Base-by-base conservation (phyloP, 805 yeast species). In the Suhomyces xylopsoci region DNA sequence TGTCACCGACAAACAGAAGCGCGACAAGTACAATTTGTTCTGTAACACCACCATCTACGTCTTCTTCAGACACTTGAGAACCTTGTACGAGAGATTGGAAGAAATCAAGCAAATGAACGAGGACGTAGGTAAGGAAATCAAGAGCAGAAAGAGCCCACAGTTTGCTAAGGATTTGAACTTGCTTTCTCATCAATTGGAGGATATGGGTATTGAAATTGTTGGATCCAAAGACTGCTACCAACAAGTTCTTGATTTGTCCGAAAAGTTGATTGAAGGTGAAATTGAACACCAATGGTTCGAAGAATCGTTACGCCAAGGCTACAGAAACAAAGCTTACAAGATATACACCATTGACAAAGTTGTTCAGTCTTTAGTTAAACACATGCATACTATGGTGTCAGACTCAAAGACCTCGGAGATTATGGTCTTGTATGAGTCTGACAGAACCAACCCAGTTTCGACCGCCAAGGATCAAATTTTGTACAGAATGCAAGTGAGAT, bases 201-300 rank as follows among this genome's bases (percentile, higher is more conserved):
- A 90, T 49, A 77, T 87, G 83, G 93, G 93, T 1, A 79, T 91
- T 50, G 81, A 81, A 56, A 86, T 92, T 61, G 76, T 74, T 34
- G 90, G 88, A 15, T 53, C 63, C 17, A 78, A 78, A 24, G 83
- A 85, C 62, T 84, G 90, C 36, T 94, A 94, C 68, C 73, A 78
- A 34, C 97, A 93, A 68, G 81, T 90, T n/a, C 74, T 94, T 53
- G 77, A 74, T 2, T 77, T 94, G 51, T 82, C 96, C 53, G 90
- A 83, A 58, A 81, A 83, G 57, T 76, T 90, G 49, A 87, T 94
- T 58, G 94, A 90, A 58, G 96, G 96, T 26, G 94, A 90, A 36
- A 72, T 94, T 47, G 99, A 94, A 64, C 96, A 90, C 57, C 94
- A 87, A 68, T 85, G 91, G 87, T 96, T 88, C 68, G 99, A 94